phyloP scores from a whole-genome alignment of 1,284 basidiomycete genomes.

The Pascua guehoae region DNA sequence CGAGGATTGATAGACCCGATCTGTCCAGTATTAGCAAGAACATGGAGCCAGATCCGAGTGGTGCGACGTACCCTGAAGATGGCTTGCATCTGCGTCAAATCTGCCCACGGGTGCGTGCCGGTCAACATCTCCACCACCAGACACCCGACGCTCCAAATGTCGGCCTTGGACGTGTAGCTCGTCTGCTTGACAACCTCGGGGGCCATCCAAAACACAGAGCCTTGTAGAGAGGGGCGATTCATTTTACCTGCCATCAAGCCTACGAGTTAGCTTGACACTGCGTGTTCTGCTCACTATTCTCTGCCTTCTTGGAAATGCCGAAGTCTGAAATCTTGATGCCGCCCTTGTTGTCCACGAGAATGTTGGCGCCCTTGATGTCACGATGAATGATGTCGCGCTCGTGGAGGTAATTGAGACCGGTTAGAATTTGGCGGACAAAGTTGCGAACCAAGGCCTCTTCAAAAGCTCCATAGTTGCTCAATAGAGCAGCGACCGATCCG shows the following conservation, averaged over 20 bases:
- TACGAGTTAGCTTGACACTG: slow-evolving; percentile 36
- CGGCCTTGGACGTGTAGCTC: slow-evolving; percentile 83
- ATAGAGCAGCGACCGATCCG: slow-evolving; percentile 86
- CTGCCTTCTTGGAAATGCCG: slow-evolving; percentile 96
- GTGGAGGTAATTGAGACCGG: slow-evolving; percentile 89
- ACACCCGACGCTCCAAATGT: slow-evolving; percentile 98
- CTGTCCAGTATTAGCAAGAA: slow-evolving; percentile 49
- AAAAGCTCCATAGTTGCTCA: slow-evolving; percentile 93
- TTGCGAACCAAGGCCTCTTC: slow-evolving; percentile 92
- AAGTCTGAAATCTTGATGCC: slow-evolving; percentile 95
- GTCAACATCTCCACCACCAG: slow-evolving; percentile 98
- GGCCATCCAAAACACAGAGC: slow-evolving; percentile 99
- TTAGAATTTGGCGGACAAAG: slow-evolving; percentile 90
- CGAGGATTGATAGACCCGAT: slow-evolving; percentile 75
- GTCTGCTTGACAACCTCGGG: slow-evolving; percentile 98
- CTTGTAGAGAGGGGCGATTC: slow-evolving; percentile 87
- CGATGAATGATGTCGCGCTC: slow-evolving; percentile 97
- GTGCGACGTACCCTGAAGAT: slow-evolving; percentile 74
- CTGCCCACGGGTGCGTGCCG: slow-evolving; percentile 94
- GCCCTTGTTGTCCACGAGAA: slow-evolving; percentile 96
- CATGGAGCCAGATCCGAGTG: no score
- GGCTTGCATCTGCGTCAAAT: slow-evolving; percentile 97
- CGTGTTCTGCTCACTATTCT: slow-evolving; percentile 68
- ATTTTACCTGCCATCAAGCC: slow-evolving; percentile 67
- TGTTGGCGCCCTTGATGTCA: slow-evolving; percentile 99